Evolutionary conservation across 1,139 yeast genomes (phyloP), one percentile per base, ranked within the genome.

Genomic region (Kodamaea derodonti): DNA sequence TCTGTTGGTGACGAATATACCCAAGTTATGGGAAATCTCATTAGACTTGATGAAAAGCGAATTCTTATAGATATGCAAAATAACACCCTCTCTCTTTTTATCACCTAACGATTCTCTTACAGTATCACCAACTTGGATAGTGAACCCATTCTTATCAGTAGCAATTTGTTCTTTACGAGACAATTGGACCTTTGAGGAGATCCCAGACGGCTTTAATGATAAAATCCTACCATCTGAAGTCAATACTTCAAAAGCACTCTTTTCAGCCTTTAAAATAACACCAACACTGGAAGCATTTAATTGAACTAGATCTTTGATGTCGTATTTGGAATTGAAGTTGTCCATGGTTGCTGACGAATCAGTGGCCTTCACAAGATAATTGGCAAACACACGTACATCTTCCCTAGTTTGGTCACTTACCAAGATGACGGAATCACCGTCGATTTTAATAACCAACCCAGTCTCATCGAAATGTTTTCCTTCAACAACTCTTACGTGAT

Each of bases 401-500:
- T 82, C 80, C 50, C 78, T 78, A 2, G 95, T 82, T 60, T 88
- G 88, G 55, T 92, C 96, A 40, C 95, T 84, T 43, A 92, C 77
- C 46, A 94, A 72, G 0, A 95, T 85, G 14, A 90, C 97, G 31
- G 86, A 84, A 51, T 90, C 95, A 32, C 84, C 86, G 34, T 78
- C 76, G 27, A 86, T 78, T 44, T 80, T 75, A 31, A 94, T 90
- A 34, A 92, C 95, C 65, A 92, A 75, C 62, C 98, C 98, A 17
- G 96, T 86, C 53, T 90, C 97, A 51, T 90, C 97, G 36, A 80
- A 71, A 58, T 87, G 95, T 53, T 84, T 87, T 52, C 98, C 98
- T 54, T 83, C 86, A 31, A 86, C 77, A 20, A 92, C 95, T 40
- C 95, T 80, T 12, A 94, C 96, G 56, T 92, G 97, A 58, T 92